Evolutionary conservation across 108 stramenopile species (phyloP), one percentile per base, ranked within the genome.

Genomic region (Cyclostephanos invisitatus): DNA sequence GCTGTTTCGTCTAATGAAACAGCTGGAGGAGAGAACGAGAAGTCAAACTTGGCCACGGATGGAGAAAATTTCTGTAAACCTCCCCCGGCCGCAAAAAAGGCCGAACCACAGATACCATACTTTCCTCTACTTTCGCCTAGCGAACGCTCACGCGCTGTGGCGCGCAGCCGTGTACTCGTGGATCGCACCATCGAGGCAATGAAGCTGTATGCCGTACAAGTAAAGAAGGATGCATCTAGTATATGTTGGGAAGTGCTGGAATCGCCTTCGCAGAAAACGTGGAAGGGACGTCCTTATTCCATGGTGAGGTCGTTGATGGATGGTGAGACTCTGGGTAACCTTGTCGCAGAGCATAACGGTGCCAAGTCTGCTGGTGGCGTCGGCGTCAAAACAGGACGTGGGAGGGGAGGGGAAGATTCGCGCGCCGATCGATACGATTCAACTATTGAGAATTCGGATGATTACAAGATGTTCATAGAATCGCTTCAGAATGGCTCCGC

Each of bases 141-240:
- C 7, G 80, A 81, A 56, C 80, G 80, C 25, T 81, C 80, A 25
- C 75, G 80, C 36, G 76, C 76, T 29, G 22, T 81, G 37, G 80
- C 80, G 12, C 80, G 76, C 7, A 77, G 75, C 51, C 66, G 72
- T 18, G 54, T 80, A 18, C 57, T 80, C 17, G 46, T 73, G 18
- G 53, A 73, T 59, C 79, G 79, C 17, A 73, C 62, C 53, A 69
- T 80, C 48, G 58, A 58, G 20, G 79, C 79, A 17, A 69, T 80
- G 72, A 68, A 74, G 51, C 0, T 79, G 21, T 32, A 69, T 74
- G 75, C 68, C 18, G 57, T 40, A 22, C 37, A 29, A 47, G 40
- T 15, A 57, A 37, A 35, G 37, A 29, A 53, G 14, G 57, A 65
- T 49, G 24, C 7, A 12, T 51, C 62, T 22, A 27, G n/a, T 29